These are phyloP conservation scores for Colletotrichum orchidophilum DNA, from an alignment of 2,329 filamentous ascomycete genomes.

Conservation along the genomic window DNA sequence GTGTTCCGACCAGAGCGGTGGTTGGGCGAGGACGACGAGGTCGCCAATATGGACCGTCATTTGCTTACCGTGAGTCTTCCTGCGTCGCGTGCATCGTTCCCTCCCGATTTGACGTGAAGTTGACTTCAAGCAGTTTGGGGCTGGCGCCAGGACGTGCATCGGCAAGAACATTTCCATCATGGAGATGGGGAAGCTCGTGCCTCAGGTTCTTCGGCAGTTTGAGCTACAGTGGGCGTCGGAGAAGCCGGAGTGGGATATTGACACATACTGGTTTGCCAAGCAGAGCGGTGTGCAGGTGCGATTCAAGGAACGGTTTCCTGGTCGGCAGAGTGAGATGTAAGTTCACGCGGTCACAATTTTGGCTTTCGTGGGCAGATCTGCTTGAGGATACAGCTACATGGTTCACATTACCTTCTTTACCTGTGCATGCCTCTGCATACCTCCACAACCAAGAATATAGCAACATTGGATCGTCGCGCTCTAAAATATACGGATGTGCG, in stretches of 20 bases:
- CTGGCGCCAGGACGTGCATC: constrained; percentile 5
- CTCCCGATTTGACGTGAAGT: too few species aligned
- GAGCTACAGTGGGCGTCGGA: constrained; percentile 1
- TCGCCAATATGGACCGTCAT: background rate
- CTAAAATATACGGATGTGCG: too few species aligned
- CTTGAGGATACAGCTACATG: too few species aligned
- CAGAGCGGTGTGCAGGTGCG: constrained; percentile 2
- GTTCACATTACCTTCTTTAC: too few species aligned
- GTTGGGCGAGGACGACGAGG: constrained; percentile 40
- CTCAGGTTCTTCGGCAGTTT: background rate
- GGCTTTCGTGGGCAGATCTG: too few species aligned
- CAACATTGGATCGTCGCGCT: too few species aligned
- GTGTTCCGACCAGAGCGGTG: constrained; percentile 52
- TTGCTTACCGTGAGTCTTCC: background rate
- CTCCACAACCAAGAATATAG: too few species aligned
- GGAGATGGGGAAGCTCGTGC: constrained; percentile 13
- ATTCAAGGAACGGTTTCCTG: background rate
- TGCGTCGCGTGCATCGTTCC: too few species aligned
- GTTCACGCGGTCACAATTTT: too few species aligned
- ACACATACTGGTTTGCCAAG: constrained; percentile 6
- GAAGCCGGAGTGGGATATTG: background rate
- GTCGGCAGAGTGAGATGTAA: too few species aligned
- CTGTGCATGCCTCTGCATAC: too few species aligned
- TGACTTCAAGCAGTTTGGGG: background rate
- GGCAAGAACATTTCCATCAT: constrained; percentile 15